phyloP scores from a whole-genome alignment of 208 protist species.

The Wallacemonas collosoma region DNA sequence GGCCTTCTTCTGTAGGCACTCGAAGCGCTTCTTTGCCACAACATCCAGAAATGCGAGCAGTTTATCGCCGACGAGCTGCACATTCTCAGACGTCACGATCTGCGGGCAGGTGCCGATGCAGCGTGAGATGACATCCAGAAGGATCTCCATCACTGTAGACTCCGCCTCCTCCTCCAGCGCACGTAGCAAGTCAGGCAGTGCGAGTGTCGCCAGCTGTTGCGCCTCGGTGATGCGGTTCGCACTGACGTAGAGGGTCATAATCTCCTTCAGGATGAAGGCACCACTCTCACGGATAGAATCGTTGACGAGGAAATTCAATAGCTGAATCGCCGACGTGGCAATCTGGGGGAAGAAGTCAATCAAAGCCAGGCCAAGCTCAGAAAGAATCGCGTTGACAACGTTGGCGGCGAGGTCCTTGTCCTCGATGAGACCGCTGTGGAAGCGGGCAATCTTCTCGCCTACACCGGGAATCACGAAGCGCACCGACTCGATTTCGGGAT shows the following conservation, averaged over 20 bases:
- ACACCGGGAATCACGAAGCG: slow-evolving; percentile 74
- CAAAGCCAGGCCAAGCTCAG: slow-evolving; percentile 56
- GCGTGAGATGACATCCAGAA: slow-evolving; percentile 62
- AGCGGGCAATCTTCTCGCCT: slow-evolving; percentile 69
- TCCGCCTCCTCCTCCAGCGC: slow-evolving; percentile 72
- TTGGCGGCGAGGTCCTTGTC: slow-evolving; percentile 87
- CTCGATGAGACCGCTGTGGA: slow-evolving; percentile 86
- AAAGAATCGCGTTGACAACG: slow-evolving; percentile 70
- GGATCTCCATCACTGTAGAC: slow-evolving; percentile 54
- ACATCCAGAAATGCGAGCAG: slow-evolving; percentile 60
- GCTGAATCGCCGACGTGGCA: slow-evolving; percentile 55
- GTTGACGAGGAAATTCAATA: slow-evolving; percentile 64
- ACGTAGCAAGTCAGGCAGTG: slow-evolving; percentile 54
- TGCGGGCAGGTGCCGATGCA: slow-evolving; percentile 62
- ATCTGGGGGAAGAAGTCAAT: slow-evolving; percentile 67
- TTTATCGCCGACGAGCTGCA: slow-evolving; percentile 63
- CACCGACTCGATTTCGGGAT: slow-evolving; percentile 49
- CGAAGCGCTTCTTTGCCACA: slow-evolving; percentile 48
- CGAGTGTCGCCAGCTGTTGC: slow-evolving; percentile 49
- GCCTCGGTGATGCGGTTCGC: slow-evolving; percentile 34
- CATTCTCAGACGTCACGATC: slow-evolving; percentile 57
- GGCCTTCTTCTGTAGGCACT: slow-evolving; percentile 52
- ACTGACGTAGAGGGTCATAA: slow-evolving; percentile 52
- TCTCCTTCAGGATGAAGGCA: slow-evolving; percentile 70
- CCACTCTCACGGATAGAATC: slow-evolving; percentile 69